Evolutionary conservation across 345 rosid genomes (phyloP), one percentile per base, ranked within the genome.

Genomic region (Isatis tinctoria): DNA sequence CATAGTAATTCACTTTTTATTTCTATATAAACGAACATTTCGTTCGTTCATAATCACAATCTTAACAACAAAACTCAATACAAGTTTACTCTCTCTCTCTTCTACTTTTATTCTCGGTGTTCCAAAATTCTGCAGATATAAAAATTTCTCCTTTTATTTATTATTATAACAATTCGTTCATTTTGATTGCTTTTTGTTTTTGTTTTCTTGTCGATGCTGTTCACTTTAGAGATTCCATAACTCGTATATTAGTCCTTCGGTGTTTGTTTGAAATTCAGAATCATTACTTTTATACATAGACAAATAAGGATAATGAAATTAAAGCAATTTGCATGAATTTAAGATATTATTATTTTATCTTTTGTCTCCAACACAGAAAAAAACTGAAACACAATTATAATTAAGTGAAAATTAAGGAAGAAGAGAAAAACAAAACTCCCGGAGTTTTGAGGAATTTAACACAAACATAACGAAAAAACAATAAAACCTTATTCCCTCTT

Each of bases 381-480:
- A 43, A 43, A 54, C 57, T 17, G 36, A 59, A 59, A 28, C 53
- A 48, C 1, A 36, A 30, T 66, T 36, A 27, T 60, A 52, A 33
- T 33, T 17, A 69, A 47, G 66, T 70, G 70, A 53, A 40, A 36
- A 41, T 22, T 18, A 48, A 54, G 57, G 58, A 75, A 53, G 51
- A 22, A 33, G 68, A 65, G 3, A 28, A 64, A 57, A n/a, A n/a
- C n/a, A n/a, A 39, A n/a, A 27, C 20, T 7, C 56, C 33, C 22
- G 24, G 65, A 70, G 44, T 69, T 69, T 70, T 35, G 33, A 69
- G 65, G 65, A 53, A 62, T 36, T 53, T 35, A 69, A 52, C 41
- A 75, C 32, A 13, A 4, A 76, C 8, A 20, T 35, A 3, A 60
- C 11, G 9, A 14, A 13, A 41, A n/a, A 28, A 0, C n/a, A 52